phyloP scores from a whole-genome alignment of 2,329 filamentous ascomycete species.

The Malbranchea cinnamomea region DNA sequence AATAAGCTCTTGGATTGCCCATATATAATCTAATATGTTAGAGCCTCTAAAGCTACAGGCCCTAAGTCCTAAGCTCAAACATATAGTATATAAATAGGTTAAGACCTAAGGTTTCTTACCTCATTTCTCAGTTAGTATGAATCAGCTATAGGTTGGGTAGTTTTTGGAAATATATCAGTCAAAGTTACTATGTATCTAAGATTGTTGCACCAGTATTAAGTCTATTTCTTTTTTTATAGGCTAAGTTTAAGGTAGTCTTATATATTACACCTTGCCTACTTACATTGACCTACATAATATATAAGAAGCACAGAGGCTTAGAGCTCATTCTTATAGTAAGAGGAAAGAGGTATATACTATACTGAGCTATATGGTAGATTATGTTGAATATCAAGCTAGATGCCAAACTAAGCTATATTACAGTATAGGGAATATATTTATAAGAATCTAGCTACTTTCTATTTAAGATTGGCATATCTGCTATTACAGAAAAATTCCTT shows the following conservation, averaged over 20 bases:
- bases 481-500: too few relatives aligned
- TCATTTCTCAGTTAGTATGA: not conserved
- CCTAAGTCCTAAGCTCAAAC: too few relatives aligned
- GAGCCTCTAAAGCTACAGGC: too few relatives aligned
- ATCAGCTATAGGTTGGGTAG: not conserved
- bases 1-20: too few relatives aligned
- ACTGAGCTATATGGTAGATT: not conserved
- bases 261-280: not conserved
- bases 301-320: not conserved
- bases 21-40: too few relatives aligned
- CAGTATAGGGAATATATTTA: too few relatives aligned
- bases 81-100: constrained; percentile 1
- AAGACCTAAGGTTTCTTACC: not conserved
- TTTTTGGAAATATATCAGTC: not conserved
- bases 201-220: not conserved
- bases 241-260: not conserved
- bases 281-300: constrained; percentile 1
- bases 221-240: not conserved
- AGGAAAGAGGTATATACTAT: not conserved
- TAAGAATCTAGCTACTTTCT: too few relatives aligned
- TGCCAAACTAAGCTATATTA: not conserved
- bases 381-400: too few relatives aligned
- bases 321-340: constrained; percentile 1
- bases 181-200: not conserved
- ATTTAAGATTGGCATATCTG: too few relatives aligned